These are phyloP conservation scores for Panellus pusillus DNA, from an alignment of 768 basidiomycete species.

Conservation along the genomic window DNA sequence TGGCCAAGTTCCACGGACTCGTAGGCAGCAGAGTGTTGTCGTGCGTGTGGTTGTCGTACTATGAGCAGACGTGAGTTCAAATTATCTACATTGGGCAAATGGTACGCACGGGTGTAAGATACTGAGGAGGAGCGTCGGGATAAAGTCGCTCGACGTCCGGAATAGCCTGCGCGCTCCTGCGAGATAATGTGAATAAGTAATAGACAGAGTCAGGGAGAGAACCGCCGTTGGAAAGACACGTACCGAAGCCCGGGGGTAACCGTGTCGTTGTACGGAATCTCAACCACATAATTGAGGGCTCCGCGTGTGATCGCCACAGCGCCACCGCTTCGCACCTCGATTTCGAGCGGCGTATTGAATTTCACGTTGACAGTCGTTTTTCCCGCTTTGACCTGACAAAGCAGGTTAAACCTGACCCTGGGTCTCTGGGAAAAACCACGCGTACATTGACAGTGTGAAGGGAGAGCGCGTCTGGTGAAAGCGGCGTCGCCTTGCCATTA, in stretches of 20 bases:
- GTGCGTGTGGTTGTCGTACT: constrained; percentile 41
- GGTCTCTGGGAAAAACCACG: background rate
- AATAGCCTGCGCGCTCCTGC: constrained; percentile 39
- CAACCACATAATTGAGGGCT: constrained; percentile 38
- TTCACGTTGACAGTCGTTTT: constrained; percentile 32
- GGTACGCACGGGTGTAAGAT: constrained; percentile 36
- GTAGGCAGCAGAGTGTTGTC: constrained; percentile 41
- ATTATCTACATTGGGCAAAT: background rate
- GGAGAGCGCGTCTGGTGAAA: constrained; percentile 31
- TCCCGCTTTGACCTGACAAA: constrained; percentile 24
- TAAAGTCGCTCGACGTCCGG: constrained; percentile 34
- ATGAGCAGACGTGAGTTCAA: background rate
- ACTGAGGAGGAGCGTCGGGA: constrained; percentile 36
- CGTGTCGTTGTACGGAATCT: constrained; percentile 36
- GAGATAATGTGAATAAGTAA: background rate
- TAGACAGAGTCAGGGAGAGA: too few relatives aligned
- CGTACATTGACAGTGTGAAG: constrained; percentile 35
- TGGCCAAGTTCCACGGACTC: constrained; percentile 38
- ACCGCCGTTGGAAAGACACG: background rate
- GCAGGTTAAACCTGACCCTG: background rate
- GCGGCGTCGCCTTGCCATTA: constrained; percentile 16
- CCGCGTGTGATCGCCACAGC: constrained; percentile 39
- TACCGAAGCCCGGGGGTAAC: constrained; percentile 34
- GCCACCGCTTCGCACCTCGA: constrained; percentile 36
- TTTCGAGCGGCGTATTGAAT: constrained; percentile 33